Base-by-base conservation (phyloP, 768 basidiomycete genomes). In the Gymnopilus junonius region DNA sequence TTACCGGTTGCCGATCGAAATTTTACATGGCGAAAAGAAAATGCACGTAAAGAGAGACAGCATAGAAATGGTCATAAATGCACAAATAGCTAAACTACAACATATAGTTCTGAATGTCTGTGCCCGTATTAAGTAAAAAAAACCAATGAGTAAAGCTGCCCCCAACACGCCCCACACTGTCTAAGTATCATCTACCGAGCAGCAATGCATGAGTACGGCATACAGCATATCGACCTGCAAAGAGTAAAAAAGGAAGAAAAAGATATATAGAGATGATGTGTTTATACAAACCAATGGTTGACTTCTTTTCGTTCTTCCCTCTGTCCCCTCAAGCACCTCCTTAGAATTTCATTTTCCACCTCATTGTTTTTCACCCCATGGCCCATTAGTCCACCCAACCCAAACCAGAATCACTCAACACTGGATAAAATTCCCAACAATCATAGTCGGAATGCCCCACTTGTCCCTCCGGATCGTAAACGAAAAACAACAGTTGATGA, bases 401-500 rank as follows among this genome's bases (percentile, higher is more conserved):
- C 21, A 14, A 53, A 29, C 2, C 29, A 29, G 15, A n/a, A 21
- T 6, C 29, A 21, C 8, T 57, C 55, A 88, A 66, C 87, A 92
- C 71, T 84, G 86, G 70, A 94, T 92, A 67, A 94, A 94, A 72
- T 94, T 94, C 15, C 94, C 94, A 20, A 94, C 92, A 68, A 95
- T 94, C 88, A 94, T 90, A 54, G 88, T 93, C 32, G 93, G 93
- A 65, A 94, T 94, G 0, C 92, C 92, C 86, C 88, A 92, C 71
- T 88, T 89, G 70, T 94, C 91, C 64, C 92, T 76, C 55, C 93
- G 83, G 59, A 95, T 94, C 7, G 91, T 94, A 72, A 95, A 94
- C n/a, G 91, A 93, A 75, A 95, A 94, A 69, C 93, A 95, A 72
- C 92, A 95, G 69, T 88, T 93, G 68, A 94, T 86, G 67, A 90